These are phyloP conservation scores for Diaporthe australafricana DNA, from an alignment of 2,329 filamentous ascomycete genomes.

Conservation along the genomic window DNA sequence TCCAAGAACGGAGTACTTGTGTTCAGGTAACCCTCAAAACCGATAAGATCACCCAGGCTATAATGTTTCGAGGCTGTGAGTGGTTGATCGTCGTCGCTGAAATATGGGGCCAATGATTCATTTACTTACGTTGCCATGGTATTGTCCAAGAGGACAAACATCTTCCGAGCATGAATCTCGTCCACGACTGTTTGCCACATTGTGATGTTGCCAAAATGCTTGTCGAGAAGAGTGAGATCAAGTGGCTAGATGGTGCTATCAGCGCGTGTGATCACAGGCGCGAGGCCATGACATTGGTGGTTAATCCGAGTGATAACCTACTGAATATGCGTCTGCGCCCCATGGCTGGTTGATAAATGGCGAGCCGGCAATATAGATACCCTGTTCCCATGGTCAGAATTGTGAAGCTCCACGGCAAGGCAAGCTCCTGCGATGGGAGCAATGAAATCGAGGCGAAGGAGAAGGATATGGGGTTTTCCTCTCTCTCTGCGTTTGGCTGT, in stretches of 20 bases:
- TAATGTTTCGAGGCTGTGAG: slow-evolving; percentile 30
- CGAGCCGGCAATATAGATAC: slow-evolving; percentile 72
- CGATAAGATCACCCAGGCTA: slow-evolving; percentile 69
- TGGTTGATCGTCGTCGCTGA: background rate
- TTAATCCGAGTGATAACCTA: slow-evolving; percentile 46
- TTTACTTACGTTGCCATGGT: slow-evolving; percentile 65
- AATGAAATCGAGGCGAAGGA: background rate
- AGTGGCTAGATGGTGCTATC: slow-evolving; percentile 51
- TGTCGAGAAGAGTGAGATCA: slow-evolving; percentile 72
- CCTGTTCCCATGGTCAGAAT: slow-evolving; percentile 44
- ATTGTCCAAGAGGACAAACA: slow-evolving; percentile 76
- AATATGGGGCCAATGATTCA: background rate
- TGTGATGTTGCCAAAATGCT: slow-evolving; percentile 70
- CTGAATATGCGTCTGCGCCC: slow-evolving; percentile 69
- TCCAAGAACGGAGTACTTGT: slow-evolving; percentile 64
- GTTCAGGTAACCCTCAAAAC: slow-evolving; percentile 70
- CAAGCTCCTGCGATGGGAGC: background rate
- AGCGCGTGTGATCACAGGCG: background rate
- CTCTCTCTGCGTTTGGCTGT: background rate
- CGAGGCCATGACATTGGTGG: background rate
- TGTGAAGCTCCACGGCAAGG: background rate
- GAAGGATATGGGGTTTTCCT: background rate
- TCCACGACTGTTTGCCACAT: slow-evolving; percentile 68
- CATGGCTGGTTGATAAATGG: slow-evolving; percentile 74
- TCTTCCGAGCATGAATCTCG: slow-evolving; percentile 70